Conservation (phyloP, 2,329 filamentous ascomycete genomes). For the Phialophora tarda region DNA sequence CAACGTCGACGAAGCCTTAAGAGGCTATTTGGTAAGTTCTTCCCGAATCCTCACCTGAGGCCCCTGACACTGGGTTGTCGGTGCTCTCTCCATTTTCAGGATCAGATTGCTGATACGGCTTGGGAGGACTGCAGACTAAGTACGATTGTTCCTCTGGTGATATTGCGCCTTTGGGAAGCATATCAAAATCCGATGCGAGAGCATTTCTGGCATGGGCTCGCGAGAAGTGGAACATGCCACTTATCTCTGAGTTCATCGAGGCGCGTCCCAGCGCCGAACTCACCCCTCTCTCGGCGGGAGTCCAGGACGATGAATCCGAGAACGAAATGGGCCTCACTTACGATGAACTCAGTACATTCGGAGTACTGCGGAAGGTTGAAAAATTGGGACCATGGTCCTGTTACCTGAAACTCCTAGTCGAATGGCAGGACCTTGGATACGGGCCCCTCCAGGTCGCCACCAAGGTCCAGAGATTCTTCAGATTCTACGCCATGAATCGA, state of each 20-base stretch:
- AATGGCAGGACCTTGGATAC: conserved; percentile 40
- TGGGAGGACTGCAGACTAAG: conserved; percentile 58
- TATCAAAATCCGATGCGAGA: conserved; percentile 72
- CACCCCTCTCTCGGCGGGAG: conserved; percentile 67
- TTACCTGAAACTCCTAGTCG: conserved; percentile 56
- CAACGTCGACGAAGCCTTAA: conserved; percentile 63
- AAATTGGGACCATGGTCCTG: conserved; percentile 62
- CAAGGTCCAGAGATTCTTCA: conserved; percentile 19
- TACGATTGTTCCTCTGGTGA: conserved; percentile 66
- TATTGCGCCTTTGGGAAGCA: conserved; percentile 66
- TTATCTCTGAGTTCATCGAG: conserved; percentile 66
- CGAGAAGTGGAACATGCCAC: conserved; percentile 63
- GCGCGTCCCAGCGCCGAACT: conserved; percentile 68
- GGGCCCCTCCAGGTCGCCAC: conserved; percentile 42
- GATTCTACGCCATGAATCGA: conserved; percentile 63
- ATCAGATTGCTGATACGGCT: neutral
- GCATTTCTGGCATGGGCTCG: conserved; percentile 71
- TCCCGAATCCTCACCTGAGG: too few relatives aligned
- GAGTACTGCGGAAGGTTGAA: conserved; percentile 58
- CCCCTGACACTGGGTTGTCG: neutral
- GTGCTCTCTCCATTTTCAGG: neutral
- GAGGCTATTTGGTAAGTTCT: conserved; percentile 43
- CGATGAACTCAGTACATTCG: conserved; percentile 60
- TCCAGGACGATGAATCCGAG: conserved; percentile 64
- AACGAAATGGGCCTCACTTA: conserved; percentile 59